Conservation (phyloP, 1,284 basidiomycete species). For the Trichosporon coremiiforme region DNA sequence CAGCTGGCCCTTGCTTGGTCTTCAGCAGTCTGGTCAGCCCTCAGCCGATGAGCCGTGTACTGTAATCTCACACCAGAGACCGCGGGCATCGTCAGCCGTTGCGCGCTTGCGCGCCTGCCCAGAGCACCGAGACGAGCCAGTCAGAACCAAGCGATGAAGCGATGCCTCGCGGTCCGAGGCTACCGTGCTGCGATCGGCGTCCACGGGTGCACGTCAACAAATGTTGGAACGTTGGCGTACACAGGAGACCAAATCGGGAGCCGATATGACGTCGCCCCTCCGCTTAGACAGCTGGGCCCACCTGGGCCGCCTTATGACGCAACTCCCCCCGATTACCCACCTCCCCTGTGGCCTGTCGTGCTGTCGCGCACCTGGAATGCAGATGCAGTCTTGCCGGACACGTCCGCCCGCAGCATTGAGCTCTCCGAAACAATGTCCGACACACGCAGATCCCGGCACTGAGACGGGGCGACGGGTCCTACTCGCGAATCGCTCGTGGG, state of each 20-base stretch:
- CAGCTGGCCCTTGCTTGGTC: too few species aligned
- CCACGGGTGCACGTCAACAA: background rate
- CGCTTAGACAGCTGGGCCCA: background rate
- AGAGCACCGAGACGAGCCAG: too few species aligned
- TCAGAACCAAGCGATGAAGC: background rate
- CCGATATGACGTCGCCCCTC: background rate
- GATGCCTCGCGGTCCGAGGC: background rate
- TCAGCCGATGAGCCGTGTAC: too few species aligned
- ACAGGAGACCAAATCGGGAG: background rate
- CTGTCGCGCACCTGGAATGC: background rate
- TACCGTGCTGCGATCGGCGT: background rate
- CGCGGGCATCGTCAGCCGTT: background rate
- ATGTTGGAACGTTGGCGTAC: background rate
- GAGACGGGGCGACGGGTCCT: too few species aligned
- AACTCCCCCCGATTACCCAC: background rate
- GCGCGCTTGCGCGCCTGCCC: too few species aligned
- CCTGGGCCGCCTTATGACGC: background rate
- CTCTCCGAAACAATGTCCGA: background rate
- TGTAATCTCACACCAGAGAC: background rate
- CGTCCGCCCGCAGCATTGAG: too few species aligned
- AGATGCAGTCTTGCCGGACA: background rate
- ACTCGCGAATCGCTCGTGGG: background rate
- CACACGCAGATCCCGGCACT: background rate
- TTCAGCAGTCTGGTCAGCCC: too few species aligned
- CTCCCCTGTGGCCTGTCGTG: too few species aligned